Base-by-base conservation (phyloP, 2,329 filamentous ascomycete genomes). In the Neopestalotiopsis clavispora region DNA sequence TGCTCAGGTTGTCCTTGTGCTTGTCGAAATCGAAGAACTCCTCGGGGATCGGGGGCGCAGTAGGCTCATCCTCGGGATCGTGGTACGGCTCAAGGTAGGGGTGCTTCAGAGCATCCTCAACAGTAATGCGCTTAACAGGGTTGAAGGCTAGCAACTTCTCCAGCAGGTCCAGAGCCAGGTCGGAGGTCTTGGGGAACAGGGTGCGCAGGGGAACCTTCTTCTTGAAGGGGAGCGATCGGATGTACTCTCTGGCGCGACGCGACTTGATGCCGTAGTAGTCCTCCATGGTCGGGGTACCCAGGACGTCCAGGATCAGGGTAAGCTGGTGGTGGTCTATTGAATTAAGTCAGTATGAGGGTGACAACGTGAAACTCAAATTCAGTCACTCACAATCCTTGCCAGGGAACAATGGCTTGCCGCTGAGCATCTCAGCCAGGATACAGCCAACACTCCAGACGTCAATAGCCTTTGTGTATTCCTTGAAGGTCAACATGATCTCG, bases 201-300 rank as follows among this genome's bases (percentile, higher is more conserved):
- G 92, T 93, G 80, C 96, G 94, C 90, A 98, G 96, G 0, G 96
- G 95, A 62, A 98, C 97, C 90, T 98, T 98, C 91, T 98, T 98
- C 90, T 98, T 98, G 87, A 98, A 98, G 20, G 96, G 95, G 61
- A 98, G 89, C 67, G 95, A 98, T 71, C 96, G 94, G 79, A 99
- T 99, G 84, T 99, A 99, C 84, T 99, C 96, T 73, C 96, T 90
- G 65, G 96, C 96, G 77, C 96, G 94, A 73, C 96, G 93, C 67
- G 96, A 98, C 85, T 99, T 99, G 89, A 99, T 99, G 73, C 96
- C 96, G 77, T 99, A 99, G 88, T 99, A 99, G 80, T 99, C 96
- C 81, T 99, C 96, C 96, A 99, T 99, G 13, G 96, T 99, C 2
- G 96, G 96, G 3, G 96, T 99, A 72, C 96, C 96, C 69, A 99